Evolutionary conservation across 2,329 filamentous ascomycete genomes (phyloP).

Genomic region (Mycosphaerella sp.): DNA sequence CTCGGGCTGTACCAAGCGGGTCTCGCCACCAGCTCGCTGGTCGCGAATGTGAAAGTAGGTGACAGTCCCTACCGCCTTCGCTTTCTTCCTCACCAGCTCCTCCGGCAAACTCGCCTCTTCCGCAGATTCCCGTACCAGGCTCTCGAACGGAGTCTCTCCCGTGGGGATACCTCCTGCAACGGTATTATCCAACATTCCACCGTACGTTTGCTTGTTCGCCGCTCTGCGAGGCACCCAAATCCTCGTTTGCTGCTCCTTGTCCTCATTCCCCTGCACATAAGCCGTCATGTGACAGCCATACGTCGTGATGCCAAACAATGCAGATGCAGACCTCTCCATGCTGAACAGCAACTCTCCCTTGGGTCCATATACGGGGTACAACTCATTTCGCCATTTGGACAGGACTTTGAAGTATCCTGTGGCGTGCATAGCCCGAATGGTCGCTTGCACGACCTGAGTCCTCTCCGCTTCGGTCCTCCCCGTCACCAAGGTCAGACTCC

Average conservation of each 20-base stretch:
- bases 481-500: conserved; percentile 56
- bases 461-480: conserved; percentile 57
- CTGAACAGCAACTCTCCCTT: conserved; percentile 59
- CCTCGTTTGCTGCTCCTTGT: conserved; percentile 53
- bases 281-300: conserved; percentile 77
- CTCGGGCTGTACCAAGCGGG: conserved; percentile 79
- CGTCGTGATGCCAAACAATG: conserved; percentile 67
- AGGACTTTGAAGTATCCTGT: conserved; percentile 68
- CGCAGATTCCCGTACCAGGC: conserved; percentile 74
- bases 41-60: conserved; percentile 82
- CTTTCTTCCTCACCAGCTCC: conserved; percentile 56
- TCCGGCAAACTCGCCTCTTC: conserved; percentile 83
- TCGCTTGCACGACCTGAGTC: conserved; percentile 50
- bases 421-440: conserved; percentile 63
- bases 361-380: conserved; percentile 67
- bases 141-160: conserved; percentile 73
- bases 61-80: conserved; percentile 60
- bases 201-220: conserved; percentile 75
- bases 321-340: conserved; percentile 69
- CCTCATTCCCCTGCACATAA: conserved; percentile 44
- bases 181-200: conserved; percentile 89
- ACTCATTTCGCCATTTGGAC: conserved; percentile 71
- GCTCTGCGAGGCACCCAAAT: conserved; percentile 82
- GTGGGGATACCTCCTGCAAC: conserved; percentile 82
- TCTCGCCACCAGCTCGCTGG: conserved; percentile 69